phyloP scores from a whole-genome alignment of 1,284 basidiomycete genomes.

The Singerocomus inundabilis region DNA sequence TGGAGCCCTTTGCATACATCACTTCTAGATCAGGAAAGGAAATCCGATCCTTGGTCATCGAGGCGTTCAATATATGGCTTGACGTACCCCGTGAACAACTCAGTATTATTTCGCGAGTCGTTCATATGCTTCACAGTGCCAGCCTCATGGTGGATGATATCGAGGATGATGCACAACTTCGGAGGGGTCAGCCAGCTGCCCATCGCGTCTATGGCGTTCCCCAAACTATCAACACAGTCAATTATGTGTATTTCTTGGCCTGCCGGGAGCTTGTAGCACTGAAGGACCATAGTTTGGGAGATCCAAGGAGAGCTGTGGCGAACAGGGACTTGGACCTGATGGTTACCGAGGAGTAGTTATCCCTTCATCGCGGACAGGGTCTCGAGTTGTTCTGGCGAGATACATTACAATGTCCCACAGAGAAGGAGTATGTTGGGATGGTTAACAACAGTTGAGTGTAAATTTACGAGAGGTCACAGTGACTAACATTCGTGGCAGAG shows the following conservation, averaged over 20 bases:
- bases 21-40: constrained; percentile 91
- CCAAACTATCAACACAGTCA: constrained; percentile 97
- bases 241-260: constrained; percentile 94
- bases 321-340: constrained; percentile 59
- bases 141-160: constrained; percentile 98
- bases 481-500: constrained; percentile 51
- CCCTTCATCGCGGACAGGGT: constrained; percentile 93
- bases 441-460: constrained; percentile 85
- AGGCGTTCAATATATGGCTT: constrained; percentile 95
- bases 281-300: constrained; percentile 32
- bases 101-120: constrained; percentile 72
- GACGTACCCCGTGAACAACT: constrained; percentile 76
- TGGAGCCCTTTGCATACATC: constrained; percentile 91
- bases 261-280: constrained; percentile 76
- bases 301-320: constrained; percentile 32
- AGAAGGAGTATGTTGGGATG: constrained; percentile 95
- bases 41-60: constrained; percentile 85
- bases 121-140: constrained; percentile 93
- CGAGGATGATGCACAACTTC: constrained; percentile 90
- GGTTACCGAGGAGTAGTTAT: constrained; percentile 86
- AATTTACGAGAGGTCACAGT: neutral
- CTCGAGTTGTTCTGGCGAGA: constrained; percentile 96
- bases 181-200: constrained; percentile 86
- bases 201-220: constrained; percentile 96
- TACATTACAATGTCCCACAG: constrained; percentile 87